A percentile compares a stretch with the other conserved stretches of the same genome.
Evolutionary conservation across 805 yeast genomes (phyloP).

Genomic region (Saccharomyces jurei): DNA sequence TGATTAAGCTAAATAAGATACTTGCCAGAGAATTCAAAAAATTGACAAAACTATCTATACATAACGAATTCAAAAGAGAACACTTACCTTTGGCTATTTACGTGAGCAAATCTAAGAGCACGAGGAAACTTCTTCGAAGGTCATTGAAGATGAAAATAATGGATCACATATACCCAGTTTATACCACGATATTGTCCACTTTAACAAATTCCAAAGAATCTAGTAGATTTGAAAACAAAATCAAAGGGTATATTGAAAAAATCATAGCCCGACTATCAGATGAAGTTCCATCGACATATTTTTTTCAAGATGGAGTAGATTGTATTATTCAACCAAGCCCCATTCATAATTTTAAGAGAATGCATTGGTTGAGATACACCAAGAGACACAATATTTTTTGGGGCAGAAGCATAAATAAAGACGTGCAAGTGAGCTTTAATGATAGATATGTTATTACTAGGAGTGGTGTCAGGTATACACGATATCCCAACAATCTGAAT

Average conservation of each 20-base stretch:
- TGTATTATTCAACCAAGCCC: slow-evolving; percentile 23
- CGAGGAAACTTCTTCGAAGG: slow-evolving; percentile 13
- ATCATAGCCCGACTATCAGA: slow-evolving; percentile 13
- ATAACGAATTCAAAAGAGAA: slow-evolving; percentile 13
- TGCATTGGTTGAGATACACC: slow-evolving; percentile 28
- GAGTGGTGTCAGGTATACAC: slow-evolving; percentile 23
- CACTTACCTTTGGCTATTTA: slow-evolving; percentile 22
- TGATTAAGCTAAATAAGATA: slow-evolving; percentile 15
- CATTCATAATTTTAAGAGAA: slow-evolving; percentile 25
- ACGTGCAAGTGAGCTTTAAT: slow-evolving; percentile 15
- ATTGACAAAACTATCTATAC: slow-evolving; percentile 17
- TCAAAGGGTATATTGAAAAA: slow-evolving; percentile 8
- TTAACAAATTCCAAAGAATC: slow-evolving; percentile 11
- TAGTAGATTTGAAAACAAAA: slow-evolving; percentile 11
- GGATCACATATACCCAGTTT: slow-evolving; percentile 20
- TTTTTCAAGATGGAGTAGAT: slow-evolving; percentile 19
- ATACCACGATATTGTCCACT: slow-evolving; percentile 15
- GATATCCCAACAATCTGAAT: slow-evolving; percentile 21
- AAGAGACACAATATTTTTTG: slow-evolving; percentile 19
- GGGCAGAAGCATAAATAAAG: slow-evolving; percentile 20
- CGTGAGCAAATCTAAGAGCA: slow-evolving; percentile 15
- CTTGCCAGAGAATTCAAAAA: slow-evolving; percentile 20
- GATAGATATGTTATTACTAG: slow-evolving; percentile 16
- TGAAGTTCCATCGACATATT: slow-evolving; percentile 18
- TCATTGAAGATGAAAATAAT: slow-evolving; percentile 15